phyloP scores from a whole-genome alignment of 371 early-diverging fungal genomes.

The Mortierella sp. region DNA sequence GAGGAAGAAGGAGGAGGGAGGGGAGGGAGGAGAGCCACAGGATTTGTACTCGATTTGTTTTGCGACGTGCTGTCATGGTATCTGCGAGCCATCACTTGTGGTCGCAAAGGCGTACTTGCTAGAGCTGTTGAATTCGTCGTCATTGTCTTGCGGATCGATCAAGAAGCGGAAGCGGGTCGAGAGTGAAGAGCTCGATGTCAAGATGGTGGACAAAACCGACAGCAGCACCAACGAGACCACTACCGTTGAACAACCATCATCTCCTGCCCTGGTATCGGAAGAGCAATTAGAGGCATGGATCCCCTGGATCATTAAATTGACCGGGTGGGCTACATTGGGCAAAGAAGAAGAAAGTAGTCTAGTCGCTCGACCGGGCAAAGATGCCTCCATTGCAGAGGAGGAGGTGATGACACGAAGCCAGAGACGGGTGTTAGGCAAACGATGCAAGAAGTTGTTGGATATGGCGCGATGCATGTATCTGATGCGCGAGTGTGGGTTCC shows the following conservation, averaged over 20 bases:
- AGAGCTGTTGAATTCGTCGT: slow-evolving; percentile 23
- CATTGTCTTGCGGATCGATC: not conserved
- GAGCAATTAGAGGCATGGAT: slow-evolving; percentile 43
- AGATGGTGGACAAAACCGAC: not conserved
- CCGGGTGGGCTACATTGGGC: slow-evolving; percentile 55
- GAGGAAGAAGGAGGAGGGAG: not conserved
- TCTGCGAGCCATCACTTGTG: slow-evolving; percentile 42
- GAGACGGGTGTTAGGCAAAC: slow-evolving; percentile 44
- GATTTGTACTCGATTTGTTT: slow-evolving; percentile 51
- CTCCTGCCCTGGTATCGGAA: not conserved
- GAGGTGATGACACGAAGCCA: slow-evolving; percentile 36
- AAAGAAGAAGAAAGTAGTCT: slow-evolving; percentile 42
- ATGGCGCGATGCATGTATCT: slow-evolving; percentile 50
- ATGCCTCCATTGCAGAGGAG: slow-evolving; percentile 7
- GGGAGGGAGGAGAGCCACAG: not conserved
- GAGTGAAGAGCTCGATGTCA: slow-evolving; percentile 3
- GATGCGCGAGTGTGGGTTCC: slow-evolving; percentile 50
- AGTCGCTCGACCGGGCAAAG: slow-evolving; percentile 54
- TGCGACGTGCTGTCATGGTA: slow-evolving; percentile 55
- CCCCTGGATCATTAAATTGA: slow-evolving; percentile 52
- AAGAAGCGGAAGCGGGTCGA: slow-evolving; percentile 40
- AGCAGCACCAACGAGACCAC: not conserved
- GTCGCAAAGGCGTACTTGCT: slow-evolving; percentile 30
- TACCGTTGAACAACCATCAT: not conserved
- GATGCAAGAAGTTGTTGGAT: slow-evolving; percentile 52